A percentile compares a stretch with the other conserved stretches of the same genome.
phyloP scores from a whole-genome alignment of 495 filamentous ascomycete species.

The Lichenothelia convexa region DNA sequence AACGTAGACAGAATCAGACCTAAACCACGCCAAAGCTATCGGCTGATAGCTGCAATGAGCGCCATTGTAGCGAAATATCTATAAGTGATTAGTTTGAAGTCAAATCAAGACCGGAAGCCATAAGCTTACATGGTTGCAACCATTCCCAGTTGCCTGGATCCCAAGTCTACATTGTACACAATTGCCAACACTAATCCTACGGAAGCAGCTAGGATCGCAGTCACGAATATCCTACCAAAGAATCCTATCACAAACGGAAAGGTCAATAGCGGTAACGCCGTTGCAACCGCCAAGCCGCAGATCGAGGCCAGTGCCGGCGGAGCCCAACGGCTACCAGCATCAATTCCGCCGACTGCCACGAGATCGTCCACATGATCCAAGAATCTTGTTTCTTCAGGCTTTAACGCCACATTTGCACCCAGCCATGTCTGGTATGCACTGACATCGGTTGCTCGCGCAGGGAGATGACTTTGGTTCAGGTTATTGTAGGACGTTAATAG shows the following conservation, averaged over 20 bases:
- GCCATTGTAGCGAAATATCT: slow-evolving; percentile 13
- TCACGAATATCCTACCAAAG: slow-evolving; percentile 12
- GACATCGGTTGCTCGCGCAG: slow-evolving; percentile 39
- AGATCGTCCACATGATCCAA: slow-evolving; percentile 48
- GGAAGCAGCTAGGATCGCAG: slow-evolving; percentile 6
- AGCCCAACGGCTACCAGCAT: neutral
- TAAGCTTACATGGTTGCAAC: slow-evolving; percentile 12
- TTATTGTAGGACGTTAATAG: slow-evolving; percentile 46
- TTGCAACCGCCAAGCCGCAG: slow-evolving; percentile 8
- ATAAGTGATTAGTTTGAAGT: neutral
- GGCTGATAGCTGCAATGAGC: slow-evolving; percentile 10
- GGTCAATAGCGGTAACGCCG: slow-evolving; percentile 10
- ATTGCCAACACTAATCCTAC: slow-evolving; percentile 7
- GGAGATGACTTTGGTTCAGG: slow-evolving; percentile 34
- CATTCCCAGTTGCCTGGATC: slow-evolving; percentile 8
- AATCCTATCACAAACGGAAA: slow-evolving; percentile 11
- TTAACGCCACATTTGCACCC: slow-evolving; percentile 38
- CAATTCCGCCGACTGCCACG: neutral
- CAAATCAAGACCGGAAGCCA: neutral
- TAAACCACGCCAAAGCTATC: too few species aligned
- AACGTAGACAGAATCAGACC: too few species aligned
- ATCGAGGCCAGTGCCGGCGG: neutral
- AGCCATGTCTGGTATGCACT: slow-evolving; percentile 50
- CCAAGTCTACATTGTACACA: slow-evolving; percentile 9
- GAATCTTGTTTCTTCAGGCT: slow-evolving; percentile 47